Base-by-base conservation (phyloP, 768 basidiomycete genomes). In the Boletus sp. region DNA sequence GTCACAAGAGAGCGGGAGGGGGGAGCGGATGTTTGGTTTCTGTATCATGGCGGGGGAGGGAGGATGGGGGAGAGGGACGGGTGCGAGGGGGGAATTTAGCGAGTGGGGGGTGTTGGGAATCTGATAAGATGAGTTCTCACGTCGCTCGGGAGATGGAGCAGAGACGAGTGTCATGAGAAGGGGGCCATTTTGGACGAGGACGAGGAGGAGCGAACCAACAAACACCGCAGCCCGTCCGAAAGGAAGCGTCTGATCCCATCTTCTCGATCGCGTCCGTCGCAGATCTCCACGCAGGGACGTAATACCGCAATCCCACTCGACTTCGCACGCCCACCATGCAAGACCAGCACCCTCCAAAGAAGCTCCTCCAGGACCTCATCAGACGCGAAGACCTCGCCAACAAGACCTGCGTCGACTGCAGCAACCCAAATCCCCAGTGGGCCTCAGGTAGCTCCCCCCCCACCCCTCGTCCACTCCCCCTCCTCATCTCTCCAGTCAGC, bases 391-490 rank as follows among this genome's bases (percentile, higher is more conserved):
- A 83, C 54, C 76, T 89, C 57, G 76, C 77, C 32, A 95, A 97
- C 75, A 87, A 84, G 72, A 60, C 75, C 40, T 97, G 93, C 68
- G 79, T 81, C 14, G 93, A 96, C 68, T 97, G 93, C 64, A 71
- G 74, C 10, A 93, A 88, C 56, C 93, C 90, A n/a, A 90, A 92
- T 65, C 94, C 94, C 0, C 94, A 96, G 68, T 98, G 94, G 94
- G 91, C 92, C n/a, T 91, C 58, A 83, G 88, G 88, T 88, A 60
- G 55, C 15, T 2, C 19, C 30, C 17, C 14, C 35, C 8, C 2
- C 11, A 21, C 34, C 10, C n/a, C n/a, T n/a, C n/a, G n/a, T n/a
- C n/a, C n/a, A n/a, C n/a, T 4, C 7, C 0, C 14, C 9, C 11
- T 0, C 15, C 43, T 51, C 56, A 53, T 34, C 9, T 38, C 7